phyloP scores from a whole-genome alignment of 768 basidiomycete species.

The Roridomyces roridus region DNA sequence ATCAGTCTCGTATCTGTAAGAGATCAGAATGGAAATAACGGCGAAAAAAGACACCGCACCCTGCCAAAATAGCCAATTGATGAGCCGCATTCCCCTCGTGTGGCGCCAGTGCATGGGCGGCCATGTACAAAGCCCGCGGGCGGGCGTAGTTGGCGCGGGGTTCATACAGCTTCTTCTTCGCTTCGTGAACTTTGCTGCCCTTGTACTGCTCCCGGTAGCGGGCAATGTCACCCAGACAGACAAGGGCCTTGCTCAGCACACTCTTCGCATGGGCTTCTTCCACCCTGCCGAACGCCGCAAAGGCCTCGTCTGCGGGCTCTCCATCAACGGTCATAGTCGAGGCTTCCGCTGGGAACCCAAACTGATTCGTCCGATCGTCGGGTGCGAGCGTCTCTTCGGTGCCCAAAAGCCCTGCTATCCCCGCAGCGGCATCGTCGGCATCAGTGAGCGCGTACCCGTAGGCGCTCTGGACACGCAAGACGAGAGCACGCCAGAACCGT shows the following conservation, averaged over 20 bases:
- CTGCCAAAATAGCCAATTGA: conserved; percentile 79
- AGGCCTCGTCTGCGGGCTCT: conserved; percentile 46
- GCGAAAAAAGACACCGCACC: background rate
- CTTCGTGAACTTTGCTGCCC: conserved; percentile 69
- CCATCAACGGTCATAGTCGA: too few species aligned
- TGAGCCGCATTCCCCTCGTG: conserved; percentile 94
- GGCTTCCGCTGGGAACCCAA: conserved; percentile 44
- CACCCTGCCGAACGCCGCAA: too few species aligned
- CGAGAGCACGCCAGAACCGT: conserved; percentile 86
- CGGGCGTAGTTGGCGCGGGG: conserved; percentile 86
- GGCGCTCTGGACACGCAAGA: conserved; percentile 74
- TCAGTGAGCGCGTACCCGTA: conserved; percentile 64
- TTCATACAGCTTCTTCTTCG: conserved; percentile 61
- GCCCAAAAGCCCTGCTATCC: conserved; percentile 46
- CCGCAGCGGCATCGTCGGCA: conserved; percentile 48
- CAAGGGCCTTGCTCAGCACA: conserved; percentile 82
- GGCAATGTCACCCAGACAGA: conserved; percentile 94
- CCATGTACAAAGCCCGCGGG: conserved; percentile 80
- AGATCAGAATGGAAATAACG: conserved; percentile 42
- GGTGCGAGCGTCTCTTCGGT: conserved; percentile 41
- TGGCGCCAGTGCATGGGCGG: conserved; percentile 82
- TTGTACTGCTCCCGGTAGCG: conserved; percentile 92
- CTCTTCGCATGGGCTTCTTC: conserved; percentile 63
- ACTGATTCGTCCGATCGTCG: conserved; percentile 18
- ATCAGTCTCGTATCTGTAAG: conserved; percentile 72